Percentiles rank a stretch among this genome's conserved stretches.
phyloP scores from a whole-genome alignment of 495 filamentous ascomycete species.

The Aspergillus ellipticus region DNA sequence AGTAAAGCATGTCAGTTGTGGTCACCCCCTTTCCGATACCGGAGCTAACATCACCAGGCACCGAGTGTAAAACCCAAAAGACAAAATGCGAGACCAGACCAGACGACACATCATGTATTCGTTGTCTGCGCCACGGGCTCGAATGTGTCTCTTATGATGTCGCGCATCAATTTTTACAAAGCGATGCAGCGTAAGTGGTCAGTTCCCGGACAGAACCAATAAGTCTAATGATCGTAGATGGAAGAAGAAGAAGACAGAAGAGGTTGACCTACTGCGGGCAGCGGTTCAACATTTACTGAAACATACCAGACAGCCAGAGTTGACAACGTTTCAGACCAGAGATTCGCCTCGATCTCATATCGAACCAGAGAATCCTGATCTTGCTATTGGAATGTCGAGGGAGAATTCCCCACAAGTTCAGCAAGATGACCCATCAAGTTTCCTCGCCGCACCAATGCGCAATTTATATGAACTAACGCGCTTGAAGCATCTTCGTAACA shows the following conservation, averaged over 20 bases:
- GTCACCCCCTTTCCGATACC: background rate
- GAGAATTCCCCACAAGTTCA: constrained; percentile 1
- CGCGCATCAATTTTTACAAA: constrained; percentile 9
- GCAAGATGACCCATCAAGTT: background rate
- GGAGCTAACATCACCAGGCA: background rate
- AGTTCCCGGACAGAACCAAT: too few relatives aligned
- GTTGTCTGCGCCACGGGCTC: background rate
- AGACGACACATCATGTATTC: constrained; percentile 1
- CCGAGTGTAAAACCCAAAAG: constrained; percentile 11
- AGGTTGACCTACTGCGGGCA: constrained; percentile 1
- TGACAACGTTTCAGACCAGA: background rate
- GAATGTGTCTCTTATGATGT: constrained; percentile 10
- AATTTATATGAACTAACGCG: constrained; percentile 42
- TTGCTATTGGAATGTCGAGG: background rate
- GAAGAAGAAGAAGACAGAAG: constrained; percentile 6
- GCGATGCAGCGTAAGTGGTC: constrained; percentile 6
- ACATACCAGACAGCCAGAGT: background rate
- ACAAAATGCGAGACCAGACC: constrained; percentile 9
- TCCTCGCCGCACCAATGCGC: constrained; percentile 37
- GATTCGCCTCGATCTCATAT: background rate
- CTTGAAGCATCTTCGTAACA: constrained; percentile 27
- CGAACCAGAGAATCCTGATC: background rate
- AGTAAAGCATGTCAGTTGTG: background rate
- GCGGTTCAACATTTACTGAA: constrained; percentile 6
- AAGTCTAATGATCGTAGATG: constrained; percentile 1